Evolutionary conservation across 2,329 filamentous ascomycete species (phyloP).

Genomic region (Paraphoma chrysanthemicola): DNA sequence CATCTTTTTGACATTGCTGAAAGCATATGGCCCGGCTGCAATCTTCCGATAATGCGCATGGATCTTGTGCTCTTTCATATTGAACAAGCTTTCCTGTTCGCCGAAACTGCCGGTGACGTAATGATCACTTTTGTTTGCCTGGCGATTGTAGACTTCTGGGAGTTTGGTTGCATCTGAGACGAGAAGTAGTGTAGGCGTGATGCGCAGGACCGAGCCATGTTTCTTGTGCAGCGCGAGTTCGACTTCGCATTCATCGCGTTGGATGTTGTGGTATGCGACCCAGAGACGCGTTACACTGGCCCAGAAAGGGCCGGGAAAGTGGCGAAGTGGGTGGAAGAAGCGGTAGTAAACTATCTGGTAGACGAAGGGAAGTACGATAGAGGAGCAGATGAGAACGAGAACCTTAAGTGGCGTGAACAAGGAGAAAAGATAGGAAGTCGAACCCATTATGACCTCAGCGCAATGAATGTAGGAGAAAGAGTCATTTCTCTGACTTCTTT

Average conservation of each 20-base stretch:
- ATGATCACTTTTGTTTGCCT: slow-evolving; percentile 64
- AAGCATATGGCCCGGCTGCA: slow-evolving; percentile 62
- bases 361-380: not conserved
- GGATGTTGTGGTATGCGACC: slow-evolving; percentile 61
- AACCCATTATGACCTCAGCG: not conserved
- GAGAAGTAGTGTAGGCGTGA: slow-evolving; percentile 58
- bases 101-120: slow-evolving; percentile 67
- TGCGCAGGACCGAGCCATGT: slow-evolving; percentile 49
- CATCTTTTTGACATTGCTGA: slow-evolving; percentile 65
- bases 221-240: slow-evolving; percentile 54
- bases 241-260: slow-evolving; percentile 54
- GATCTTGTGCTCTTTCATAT: slow-evolving; percentile 60
- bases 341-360: slow-evolving; percentile 52
- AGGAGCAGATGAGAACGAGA: not conserved
- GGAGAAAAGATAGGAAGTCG: not conserved
- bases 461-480: too few relatives aligned
- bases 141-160: slow-evolving; percentile 63
- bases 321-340: slow-evolving; percentile 60
- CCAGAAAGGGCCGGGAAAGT: slow-evolving; percentile 64
- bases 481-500: too few relatives aligned
- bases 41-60: slow-evolving; percentile 63
- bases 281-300: slow-evolving; percentile 60
- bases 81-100: slow-evolving; percentile 63
- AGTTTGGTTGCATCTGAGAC: slow-evolving; percentile 63
- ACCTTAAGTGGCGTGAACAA: slow-evolving; percentile 1